A percentile compares a stretch with the other conserved stretches of the same genome.
Evolutionary conservation across 768 basidiomycete genomes (phyloP).

Genomic region (Goffeauzyma gilvescens): DNA sequence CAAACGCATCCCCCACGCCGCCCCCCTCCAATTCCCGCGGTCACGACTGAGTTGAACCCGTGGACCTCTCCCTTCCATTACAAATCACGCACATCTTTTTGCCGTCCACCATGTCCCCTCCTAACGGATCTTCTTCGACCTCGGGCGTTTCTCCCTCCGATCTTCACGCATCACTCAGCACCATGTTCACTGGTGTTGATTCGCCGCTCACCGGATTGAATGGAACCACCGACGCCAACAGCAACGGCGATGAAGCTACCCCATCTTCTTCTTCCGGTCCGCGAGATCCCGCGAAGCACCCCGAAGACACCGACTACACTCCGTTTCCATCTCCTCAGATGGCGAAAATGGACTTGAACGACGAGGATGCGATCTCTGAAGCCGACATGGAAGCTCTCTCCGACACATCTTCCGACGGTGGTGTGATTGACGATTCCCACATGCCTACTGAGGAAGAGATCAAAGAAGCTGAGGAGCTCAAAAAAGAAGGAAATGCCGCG

Average conservation of each 20-base stretch:
- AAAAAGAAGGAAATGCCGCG: slow-evolving; percentile 71
- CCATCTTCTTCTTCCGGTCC: slow-evolving; percentile 4
- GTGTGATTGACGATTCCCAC: slow-evolving; percentile 7
- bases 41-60: no score
- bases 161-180: slow-evolving; percentile 3
- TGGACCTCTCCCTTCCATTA: no score
- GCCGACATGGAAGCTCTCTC: neutral
- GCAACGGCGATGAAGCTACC: neutral
- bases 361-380: no score
- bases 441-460: slow-evolving; percentile 51
- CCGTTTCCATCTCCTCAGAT: slow-evolving; percentile 19
- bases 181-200: slow-evolving; percentile 16
- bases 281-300: no score
- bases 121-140: neutral
- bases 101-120: no score
- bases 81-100: no score
- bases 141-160: neutral
- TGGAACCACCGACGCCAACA: no score
- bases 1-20: no score
- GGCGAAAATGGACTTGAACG: slow-evolving; percentile 12
- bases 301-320: slow-evolving; percentile 17
- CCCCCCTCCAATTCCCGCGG: no score
- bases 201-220: slow-evolving; percentile 13
- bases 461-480: slow-evolving; percentile 50
- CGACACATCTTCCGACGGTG: neutral